These are phyloP conservation scores for Calonectria henricotiae DNA, from an alignment of 2,329 filamentous ascomycete species.

Conservation along the genomic window DNA sequence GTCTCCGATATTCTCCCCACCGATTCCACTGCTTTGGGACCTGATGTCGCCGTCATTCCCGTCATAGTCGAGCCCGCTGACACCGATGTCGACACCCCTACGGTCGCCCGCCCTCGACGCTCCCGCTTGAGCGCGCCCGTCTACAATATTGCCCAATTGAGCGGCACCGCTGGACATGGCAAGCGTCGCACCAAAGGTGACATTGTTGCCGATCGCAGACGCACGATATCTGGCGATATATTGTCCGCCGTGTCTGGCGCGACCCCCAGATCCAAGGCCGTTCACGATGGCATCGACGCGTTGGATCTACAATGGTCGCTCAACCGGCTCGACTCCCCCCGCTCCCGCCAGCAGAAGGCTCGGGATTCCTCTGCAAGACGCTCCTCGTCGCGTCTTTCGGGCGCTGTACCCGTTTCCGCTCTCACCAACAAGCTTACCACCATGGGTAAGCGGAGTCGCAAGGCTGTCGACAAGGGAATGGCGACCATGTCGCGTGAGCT, in stretches of 20 bases:
- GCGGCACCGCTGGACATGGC: constrained; percentile 75
- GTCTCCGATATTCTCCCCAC: constrained; percentile 27
- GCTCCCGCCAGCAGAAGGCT: constrained; percentile 55
- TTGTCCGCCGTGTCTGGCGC: constrained; percentile 49
- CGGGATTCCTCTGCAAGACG: constrained; percentile 58
- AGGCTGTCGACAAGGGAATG: constrained; percentile 67
- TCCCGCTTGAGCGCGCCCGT: constrained; percentile 71
- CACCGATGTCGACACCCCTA: constrained; percentile 52
- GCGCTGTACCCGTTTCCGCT: constrained; percentile 60
- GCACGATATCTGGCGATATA: constrained; percentile 64
- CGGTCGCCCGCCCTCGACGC: constrained; percentile 67
- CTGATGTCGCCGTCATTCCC: constrained; percentile 32
- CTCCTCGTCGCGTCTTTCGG: constrained; percentile 62
- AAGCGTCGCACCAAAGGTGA: constrained; percentile 71
- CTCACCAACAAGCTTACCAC: constrained; percentile 67
- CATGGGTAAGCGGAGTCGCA: constrained; percentile 75
- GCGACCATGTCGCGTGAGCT: constrained; percentile 72
- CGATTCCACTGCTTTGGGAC: constrained; percentile 36
- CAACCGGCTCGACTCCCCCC: constrained; percentile 58
- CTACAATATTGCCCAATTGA: constrained; percentile 78
- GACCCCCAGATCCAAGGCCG: constrained; percentile 41
- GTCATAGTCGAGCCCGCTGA: constrained; percentile 40
- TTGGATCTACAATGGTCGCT: constrained; percentile 64
- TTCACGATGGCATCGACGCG: constrained; percentile 64
- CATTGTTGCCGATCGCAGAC: constrained; percentile 62